These are phyloP conservation scores for Conticribra guillardii DNA, from an alignment of 108 stramenopile species.

Conservation along the genomic window DNA sequence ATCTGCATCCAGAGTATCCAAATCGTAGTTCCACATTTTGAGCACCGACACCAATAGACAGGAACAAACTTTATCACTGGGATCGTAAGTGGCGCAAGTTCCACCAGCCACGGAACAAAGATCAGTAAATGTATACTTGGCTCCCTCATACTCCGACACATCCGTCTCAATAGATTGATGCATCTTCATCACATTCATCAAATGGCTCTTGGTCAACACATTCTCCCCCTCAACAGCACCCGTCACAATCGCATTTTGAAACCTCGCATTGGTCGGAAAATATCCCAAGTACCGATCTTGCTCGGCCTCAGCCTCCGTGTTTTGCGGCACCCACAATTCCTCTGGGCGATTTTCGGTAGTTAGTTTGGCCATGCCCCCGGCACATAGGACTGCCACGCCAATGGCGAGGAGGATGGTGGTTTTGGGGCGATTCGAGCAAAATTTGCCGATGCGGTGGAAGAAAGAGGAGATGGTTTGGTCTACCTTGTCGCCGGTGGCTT, in stretches of 20 bases:
- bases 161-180: slow-evolving; percentile 45
- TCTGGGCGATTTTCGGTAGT: slow-evolving; percentile 67
- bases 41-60: slow-evolving; percentile 62
- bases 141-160: slow-evolving; percentile 27
- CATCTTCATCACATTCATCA: slow-evolving; percentile 57
- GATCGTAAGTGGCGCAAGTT: slow-evolving; percentile 39
- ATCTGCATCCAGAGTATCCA: slow-evolving; percentile 55
- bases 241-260: slow-evolving; percentile 54
- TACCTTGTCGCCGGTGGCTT: slow-evolving; percentile 49
- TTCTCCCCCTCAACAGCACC: slow-evolving; percentile 21
- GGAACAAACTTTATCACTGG: slow-evolving; percentile 39
- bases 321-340: slow-evolving; percentile 75
- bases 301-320: slow-evolving; percentile 60
- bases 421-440: slow-evolving; percentile 54
- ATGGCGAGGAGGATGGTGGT: slow-evolving; percentile 55
- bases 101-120: slow-evolving; percentile 62
- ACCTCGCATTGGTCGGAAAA: slow-evolving; percentile 47
- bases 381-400: slow-evolving; percentile 46
- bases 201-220: slow-evolving; percentile 57
- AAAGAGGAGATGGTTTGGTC: slow-evolving; percentile 47
- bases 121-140: slow-evolving; percentile 35
- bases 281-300: slow-evolving; percentile 38
- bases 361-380: slow-evolving; percentile 51
- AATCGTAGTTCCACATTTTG: slow-evolving; percentile 72
- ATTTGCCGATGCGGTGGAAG: slow-evolving; percentile 53